Base-by-base conservation (phyloP, 805 yeast genomes). In the Groenewaldozyma salmanticensis region DNA sequence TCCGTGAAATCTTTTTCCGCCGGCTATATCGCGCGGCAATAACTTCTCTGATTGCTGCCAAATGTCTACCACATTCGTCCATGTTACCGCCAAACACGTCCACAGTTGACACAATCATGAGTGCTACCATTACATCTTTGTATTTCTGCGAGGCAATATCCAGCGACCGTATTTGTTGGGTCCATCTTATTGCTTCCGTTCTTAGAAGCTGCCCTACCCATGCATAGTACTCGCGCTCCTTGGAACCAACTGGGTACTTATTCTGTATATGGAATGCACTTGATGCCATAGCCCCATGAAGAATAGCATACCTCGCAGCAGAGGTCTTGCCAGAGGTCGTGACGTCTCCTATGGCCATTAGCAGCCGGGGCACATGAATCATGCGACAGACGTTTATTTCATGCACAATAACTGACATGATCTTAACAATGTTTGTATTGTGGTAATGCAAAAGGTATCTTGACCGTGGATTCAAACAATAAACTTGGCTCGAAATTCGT, bases 51-150 rank as follows among this genome's bases (percentile, higher is more conserved):
- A 94, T 82, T 52, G 86, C 75, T 41, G 76, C 73, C 40, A 86
- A 66, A 61, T 84, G 84, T 43, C 77, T 71, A 47, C 75, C 77
- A 53, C 94, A 84, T 50, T 82, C 92, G 42, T 81, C 79, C 88
- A 83, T 82, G 1, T 90, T 77, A 2, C 95, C 95, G 85, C 94
- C 81, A 13, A 84, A 88, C 39, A 84, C 79, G 61, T 86, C 95
- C 39, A 86, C 82, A 4, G 88, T 78, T 37, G 80, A 84, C 94
- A 85, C 83, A 2, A 92, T 79, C 57, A 86, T 68, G 18, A 83
- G 78, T 1, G 94, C 92, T 38, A 85, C 81, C 21, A 86, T 58
- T 3, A 84, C 82, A 55, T 85, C 95, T 55, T 86, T 85, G 58
- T 86, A 85, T 56, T 81, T 81, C 53, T 81, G 84, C 41, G 46